Percentiles rank a stretch among this genome's conserved stretches.
phyloP scores from a whole-genome alignment of 2,329 filamentous ascomycete species.

The Ascochyta pisi region DNA sequence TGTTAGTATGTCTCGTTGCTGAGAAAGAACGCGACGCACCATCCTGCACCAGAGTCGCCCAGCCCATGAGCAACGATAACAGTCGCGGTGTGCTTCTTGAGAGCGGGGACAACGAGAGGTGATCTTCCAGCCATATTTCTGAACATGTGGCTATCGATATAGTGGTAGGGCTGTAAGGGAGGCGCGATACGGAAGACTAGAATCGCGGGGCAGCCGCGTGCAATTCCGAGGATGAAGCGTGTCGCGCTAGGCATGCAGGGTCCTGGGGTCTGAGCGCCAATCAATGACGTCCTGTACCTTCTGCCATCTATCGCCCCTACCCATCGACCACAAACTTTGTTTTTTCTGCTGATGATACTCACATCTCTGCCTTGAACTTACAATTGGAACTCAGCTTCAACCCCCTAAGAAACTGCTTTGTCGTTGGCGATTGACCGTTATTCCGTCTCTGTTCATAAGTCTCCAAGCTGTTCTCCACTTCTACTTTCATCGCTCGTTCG shows the following conservation, averaged over 20 bases:
- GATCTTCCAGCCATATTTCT: slow-evolving; percentile 49
- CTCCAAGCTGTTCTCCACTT: slow-evolving; percentile 22
- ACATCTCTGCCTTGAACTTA: neutral
- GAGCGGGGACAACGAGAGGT: slow-evolving; percentile 75
- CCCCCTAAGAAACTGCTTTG: neutral
- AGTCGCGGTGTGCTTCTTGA: slow-evolving; percentile 86
- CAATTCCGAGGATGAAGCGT: slow-evolving; percentile 9
- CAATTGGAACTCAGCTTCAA: neutral
- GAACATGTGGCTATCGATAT: slow-evolving; percentile 9
- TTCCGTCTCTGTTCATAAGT: slow-evolving; percentile 1
- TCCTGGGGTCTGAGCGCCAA: slow-evolving; percentile 37
- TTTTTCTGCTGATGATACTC: slow-evolving; percentile 10
- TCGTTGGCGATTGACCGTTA: neutral
- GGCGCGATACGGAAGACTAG: slow-evolving; percentile 9
- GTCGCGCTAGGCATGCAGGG: slow-evolving; percentile 35
- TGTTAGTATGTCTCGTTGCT: slow-evolving; percentile 20
- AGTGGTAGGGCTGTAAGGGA: neutral
- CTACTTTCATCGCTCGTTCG: slow-evolving; percentile 3
- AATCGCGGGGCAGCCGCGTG: slow-evolving; percentile 26
- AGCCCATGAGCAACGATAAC: slow-evolving; percentile 94
- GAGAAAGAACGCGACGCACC: slow-evolving; percentile 56
- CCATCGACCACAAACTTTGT: slow-evolving; percentile 10
- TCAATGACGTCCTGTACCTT: slow-evolving; percentile 38
- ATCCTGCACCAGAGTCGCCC: slow-evolving; percentile 79
- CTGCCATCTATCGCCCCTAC: slow-evolving; percentile 29